Evolutionary conservation across 2,329 filamentous ascomycete species (phyloP).

Genomic region (Botrytis elliptica): DNA sequence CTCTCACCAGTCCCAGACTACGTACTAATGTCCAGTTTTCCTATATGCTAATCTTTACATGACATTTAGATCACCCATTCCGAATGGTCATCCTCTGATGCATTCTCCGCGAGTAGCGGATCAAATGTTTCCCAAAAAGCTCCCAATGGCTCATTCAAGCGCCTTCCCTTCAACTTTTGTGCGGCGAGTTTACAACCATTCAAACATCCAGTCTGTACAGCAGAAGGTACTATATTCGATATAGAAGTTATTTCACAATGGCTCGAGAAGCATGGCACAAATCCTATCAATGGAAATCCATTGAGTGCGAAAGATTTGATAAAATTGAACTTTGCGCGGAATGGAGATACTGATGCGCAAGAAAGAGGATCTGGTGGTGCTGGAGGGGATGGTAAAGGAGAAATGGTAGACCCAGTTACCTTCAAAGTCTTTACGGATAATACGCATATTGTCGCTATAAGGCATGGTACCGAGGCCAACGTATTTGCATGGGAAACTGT

Average conservation of each 20-base stretch:
- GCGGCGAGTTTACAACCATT: conserved; percentile 94
- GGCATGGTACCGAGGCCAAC: conserved; percentile 79
- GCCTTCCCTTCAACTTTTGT: conserved; percentile 97
- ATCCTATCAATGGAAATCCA: conserved; percentile 80
- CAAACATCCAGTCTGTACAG: conserved; percentile 88
- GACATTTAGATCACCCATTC: conserved; percentile 80
- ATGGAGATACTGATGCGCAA: conserved; percentile 64
- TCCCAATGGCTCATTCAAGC: conserved; percentile 67
- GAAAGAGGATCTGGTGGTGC: conserved; percentile 49
- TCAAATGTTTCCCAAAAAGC: conserved; percentile 63
- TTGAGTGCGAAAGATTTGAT: conserved; percentile 81
- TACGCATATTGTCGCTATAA: conserved; percentile 89
- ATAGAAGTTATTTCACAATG: conserved; percentile 91
- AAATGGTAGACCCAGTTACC: conserved; percentile 93
- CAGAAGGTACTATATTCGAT: conserved; percentile 87
- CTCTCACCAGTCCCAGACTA: conserved; percentile 4
- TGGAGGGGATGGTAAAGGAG: conserved; percentile 61
- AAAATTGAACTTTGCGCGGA: conserved; percentile 87
- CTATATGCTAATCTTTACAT: background rate
- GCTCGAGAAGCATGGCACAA: conserved; percentile 91
- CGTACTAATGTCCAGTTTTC: conserved; percentile 9
- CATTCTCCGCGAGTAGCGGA: conserved; percentile 78
- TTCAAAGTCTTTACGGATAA: conserved; percentile 98
- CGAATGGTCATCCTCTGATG: conserved; percentile 91
- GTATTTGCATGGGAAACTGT: conserved; percentile 97